Base-by-base conservation (phyloP, 495 filamentous ascomycete species). In the Elaphomyces granulatus region DNA sequence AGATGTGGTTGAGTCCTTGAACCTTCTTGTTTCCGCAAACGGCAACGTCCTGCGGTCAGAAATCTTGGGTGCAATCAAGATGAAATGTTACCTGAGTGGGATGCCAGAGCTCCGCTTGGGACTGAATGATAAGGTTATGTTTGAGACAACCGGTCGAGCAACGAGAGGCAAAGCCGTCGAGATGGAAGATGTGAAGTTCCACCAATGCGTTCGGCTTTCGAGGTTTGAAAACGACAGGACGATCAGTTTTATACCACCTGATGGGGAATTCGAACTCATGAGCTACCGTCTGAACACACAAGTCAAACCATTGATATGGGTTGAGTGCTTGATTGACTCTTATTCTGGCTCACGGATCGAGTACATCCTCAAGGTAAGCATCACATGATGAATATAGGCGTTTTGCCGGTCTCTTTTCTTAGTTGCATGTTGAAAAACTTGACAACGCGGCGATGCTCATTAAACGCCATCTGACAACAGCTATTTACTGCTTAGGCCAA, bases 131-230 rank as follows among this genome's bases (percentile, higher is more conserved):
- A 99, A 99, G 59, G 92, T 83, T 50, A 99, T 99, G 92, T 99
- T 99, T 54, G 92, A 99, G 65, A 90, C 85, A 20, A 99, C 92
- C 7, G 92, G 92, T 10, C 73, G 92, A 38, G 87, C 92, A 7
- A 94, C 87, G 37, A 65, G 92, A 54, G 92, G 92, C 36, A 99
- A 99, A 61, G 83, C 90, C 8, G 88, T 99, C 39, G 92, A 99
- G 62, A 99, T 99, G 92, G 92, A 99, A 60, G 92, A 99, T 47
- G 92, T 99, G 54, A 99, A 96, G 54, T 99, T 99, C 62, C 92
- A 99, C 63, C 92, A 99, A 56, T 99, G 92, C 61, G 92, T 99
- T 43, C 78, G 92, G 46, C 64, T 99, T 41, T 87, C 83, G 15
- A 72, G 92, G 19, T 99, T 99, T 66, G 92, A 99, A 60, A 99